Evolutionary conservation across 1,284 basidiomycete species (phyloP).

Genomic region (Naganishia albida): DNA sequence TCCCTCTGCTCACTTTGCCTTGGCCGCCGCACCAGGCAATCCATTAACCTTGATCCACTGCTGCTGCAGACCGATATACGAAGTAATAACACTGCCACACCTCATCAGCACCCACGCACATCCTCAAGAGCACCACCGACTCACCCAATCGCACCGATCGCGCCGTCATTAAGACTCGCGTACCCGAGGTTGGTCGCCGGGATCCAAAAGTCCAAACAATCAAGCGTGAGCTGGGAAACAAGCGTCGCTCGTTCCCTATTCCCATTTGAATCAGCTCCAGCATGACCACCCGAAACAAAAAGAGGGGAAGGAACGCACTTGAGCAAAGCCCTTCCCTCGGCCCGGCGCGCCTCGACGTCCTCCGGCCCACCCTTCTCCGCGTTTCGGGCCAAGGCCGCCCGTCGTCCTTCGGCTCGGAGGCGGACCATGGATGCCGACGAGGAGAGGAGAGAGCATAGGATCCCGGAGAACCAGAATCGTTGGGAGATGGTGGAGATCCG

Average conservation of each 20-base stretch:
- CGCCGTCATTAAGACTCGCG: slow-evolving; percentile 80
- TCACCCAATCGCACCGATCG: slow-evolving; percentile 79
- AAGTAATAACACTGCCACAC: slow-evolving; percentile 53
- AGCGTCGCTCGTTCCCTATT: slow-evolving; percentile 49
- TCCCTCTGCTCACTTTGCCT: slow-evolving; percentile 15
- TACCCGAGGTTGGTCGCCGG: slow-evolving; percentile 82
- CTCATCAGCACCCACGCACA: not conserved
- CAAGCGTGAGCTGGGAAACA: slow-evolving; percentile 51
- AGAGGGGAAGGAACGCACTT: slow-evolving; percentile 38
- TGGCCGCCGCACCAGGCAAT: slow-evolving; percentile 25
- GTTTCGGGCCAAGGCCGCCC: slow-evolving; percentile 46
- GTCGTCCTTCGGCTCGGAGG: slow-evolving; percentile 49
- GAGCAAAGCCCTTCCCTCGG: slow-evolving; percentile 50
- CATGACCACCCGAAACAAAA: no score
- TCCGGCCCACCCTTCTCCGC: slow-evolving; percentile 43
- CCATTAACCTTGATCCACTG: slow-evolving; percentile 51
- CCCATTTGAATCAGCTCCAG: not conserved
- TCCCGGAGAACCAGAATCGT: slow-evolving; percentile 88
- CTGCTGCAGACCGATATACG: slow-evolving; percentile 56
- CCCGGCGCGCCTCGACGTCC: slow-evolving; percentile 47
- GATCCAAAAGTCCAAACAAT: slow-evolving; percentile 66
- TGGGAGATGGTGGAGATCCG: slow-evolving; percentile 72
- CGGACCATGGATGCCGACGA: slow-evolving; percentile 54
- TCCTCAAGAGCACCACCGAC: slow-evolving; percentile 39
- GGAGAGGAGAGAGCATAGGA: slow-evolving; percentile 71